Conservation (phyloP, 495 filamentous ascomycete species). For the Aspergillus coremiiformis region DNA sequence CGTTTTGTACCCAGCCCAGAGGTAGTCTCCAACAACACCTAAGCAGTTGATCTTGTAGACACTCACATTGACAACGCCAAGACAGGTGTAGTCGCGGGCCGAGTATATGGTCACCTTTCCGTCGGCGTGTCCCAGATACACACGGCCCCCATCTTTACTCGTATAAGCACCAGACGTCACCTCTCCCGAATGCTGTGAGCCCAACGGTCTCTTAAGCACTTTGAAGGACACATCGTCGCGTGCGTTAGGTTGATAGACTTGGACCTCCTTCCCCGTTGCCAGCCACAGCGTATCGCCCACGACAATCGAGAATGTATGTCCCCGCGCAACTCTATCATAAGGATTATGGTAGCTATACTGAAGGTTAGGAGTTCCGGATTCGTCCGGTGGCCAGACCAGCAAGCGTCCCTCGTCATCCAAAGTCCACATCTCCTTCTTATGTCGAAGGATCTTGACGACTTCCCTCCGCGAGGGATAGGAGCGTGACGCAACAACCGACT, state of each 20-base stretch:
- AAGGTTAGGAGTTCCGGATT: constrained; percentile 64
- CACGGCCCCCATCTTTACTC: constrained; percentile 64
- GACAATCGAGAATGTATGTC: constrained; percentile 81
- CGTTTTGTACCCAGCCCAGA: constrained; percentile 93
- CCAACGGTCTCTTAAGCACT: constrained; percentile 59
- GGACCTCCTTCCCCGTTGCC: constrained; percentile 78
- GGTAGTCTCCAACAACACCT: constrained; percentile 68
- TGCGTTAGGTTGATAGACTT: constrained; percentile 69
- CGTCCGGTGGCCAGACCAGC: constrained; percentile 79
- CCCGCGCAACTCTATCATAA: constrained; percentile 65
- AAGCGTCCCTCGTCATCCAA: constrained; percentile 85
- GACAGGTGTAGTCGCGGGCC: constrained; percentile 59
- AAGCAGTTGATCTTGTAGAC: constrained; percentile 93
- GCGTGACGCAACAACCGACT: constrained; percentile 58
- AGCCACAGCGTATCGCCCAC: constrained; percentile 79
- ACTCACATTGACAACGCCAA: constrained; percentile 74
- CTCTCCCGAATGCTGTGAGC: constrained; percentile 63
- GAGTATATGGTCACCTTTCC: constrained; percentile 94
- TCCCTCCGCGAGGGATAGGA: constrained; percentile 72
- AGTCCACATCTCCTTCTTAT: constrained; percentile 88
- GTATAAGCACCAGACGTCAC: constrained; percentile 80
- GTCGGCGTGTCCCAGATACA: constrained; percentile 88
- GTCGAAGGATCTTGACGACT: constrained; percentile 78
- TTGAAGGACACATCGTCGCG: constrained; percentile 63
- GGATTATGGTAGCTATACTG: constrained; percentile 52